Evolutionary conservation across 176 grass and related monocot genomes (phyloP).

Genomic region (Carex kokanica): DNA sequence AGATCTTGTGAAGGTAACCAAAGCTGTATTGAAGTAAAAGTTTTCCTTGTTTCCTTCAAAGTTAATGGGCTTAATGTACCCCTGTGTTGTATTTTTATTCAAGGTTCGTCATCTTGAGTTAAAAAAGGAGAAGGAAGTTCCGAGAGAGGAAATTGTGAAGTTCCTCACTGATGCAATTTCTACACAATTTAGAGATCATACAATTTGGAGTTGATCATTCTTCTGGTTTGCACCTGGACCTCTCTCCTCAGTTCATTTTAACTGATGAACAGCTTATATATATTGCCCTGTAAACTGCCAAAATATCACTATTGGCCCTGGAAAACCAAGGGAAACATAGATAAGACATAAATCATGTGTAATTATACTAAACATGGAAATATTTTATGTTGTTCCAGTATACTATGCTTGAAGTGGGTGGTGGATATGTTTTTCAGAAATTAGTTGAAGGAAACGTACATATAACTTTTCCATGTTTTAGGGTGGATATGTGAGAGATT

Average conservation of each 20-base stretch:
- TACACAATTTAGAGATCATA: constrained; percentile 74
- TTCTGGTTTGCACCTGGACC: not conserved
- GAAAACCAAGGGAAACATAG: not conserved
- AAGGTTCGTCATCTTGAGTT: constrained; percentile 91
- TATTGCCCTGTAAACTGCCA: not conserved
- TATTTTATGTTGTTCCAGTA: not conserved
- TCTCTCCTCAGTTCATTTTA: constrained; percentile 28
- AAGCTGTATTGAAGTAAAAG: constrained; percentile 9
- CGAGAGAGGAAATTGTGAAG: constrained; percentile 64
- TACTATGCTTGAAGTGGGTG: not conserved
- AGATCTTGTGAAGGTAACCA: constrained; percentile 75
- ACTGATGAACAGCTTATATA: not conserved
- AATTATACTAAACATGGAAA: not conserved
- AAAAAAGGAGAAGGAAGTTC: constrained; percentile 75
- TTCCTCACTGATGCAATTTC: constrained; percentile 85
- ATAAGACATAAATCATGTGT: not conserved
- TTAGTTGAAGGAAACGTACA: not conserved
- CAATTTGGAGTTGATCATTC: constrained; percentile 57
- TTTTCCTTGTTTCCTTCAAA: not conserved
- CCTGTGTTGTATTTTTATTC: constrained; percentile 11
- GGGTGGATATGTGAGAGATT: not conserved
- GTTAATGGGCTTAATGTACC: constrained; percentile 6
- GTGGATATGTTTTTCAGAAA: not conserved
- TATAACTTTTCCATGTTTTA: not conserved
- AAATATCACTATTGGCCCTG: not conserved